These are phyloP conservation scores for Chaetomium olivaceum DNA, from an alignment of 2,329 filamentous ascomycete genomes.

Conservation along the genomic window DNA sequence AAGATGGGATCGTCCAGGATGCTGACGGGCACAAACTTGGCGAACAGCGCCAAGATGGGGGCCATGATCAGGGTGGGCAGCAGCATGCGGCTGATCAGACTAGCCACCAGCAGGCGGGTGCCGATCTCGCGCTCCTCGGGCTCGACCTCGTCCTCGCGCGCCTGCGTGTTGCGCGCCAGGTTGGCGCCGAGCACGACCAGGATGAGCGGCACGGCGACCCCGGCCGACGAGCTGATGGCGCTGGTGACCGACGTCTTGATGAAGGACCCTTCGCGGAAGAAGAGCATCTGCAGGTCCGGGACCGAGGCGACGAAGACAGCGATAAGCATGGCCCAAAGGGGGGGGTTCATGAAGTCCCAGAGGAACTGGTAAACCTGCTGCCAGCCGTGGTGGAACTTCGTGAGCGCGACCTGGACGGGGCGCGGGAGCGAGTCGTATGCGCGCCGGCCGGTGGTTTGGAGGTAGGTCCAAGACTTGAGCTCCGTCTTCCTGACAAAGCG, in stretches of 20 bases:
- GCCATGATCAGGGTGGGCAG: conserved; percentile 91
- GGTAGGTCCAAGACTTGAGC: conserved; percentile 26
- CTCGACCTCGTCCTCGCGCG: conserved; percentile 59
- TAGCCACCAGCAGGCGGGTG: conserved; percentile 80
- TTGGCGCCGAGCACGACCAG: conserved; percentile 94
- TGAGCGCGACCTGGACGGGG: conserved; percentile 43
- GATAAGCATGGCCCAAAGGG: conserved; percentile 92
- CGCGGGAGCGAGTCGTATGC: conserved; percentile 44
- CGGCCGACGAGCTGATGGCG: conserved; percentile 79
- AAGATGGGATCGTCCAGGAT: conserved; percentile 98
- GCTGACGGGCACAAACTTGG: conserved; percentile 88
- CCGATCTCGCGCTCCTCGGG: conserved; percentile 69
- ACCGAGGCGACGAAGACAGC: conserved; percentile 91
- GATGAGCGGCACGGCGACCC: conserved; percentile 92
- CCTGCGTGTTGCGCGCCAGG: conserved; percentile 85
- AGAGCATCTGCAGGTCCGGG: conserved; percentile 75
- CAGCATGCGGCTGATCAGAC: conserved; percentile 85
- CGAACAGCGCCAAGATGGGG: conserved; percentile 79
- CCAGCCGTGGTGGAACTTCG: conserved; percentile 38
- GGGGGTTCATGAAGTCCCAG: conserved; percentile 97
- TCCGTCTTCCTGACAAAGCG: conserved; percentile 38
- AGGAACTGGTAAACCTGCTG: conserved; percentile 62
- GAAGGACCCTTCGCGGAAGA: conserved; percentile 88
- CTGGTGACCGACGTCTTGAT: conserved; percentile 90
- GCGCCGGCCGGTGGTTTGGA: conserved; percentile 29